Base-by-base conservation (phyloP, 495 filamentous ascomycete species). In the Xanthoparmelia taractica region DNA sequence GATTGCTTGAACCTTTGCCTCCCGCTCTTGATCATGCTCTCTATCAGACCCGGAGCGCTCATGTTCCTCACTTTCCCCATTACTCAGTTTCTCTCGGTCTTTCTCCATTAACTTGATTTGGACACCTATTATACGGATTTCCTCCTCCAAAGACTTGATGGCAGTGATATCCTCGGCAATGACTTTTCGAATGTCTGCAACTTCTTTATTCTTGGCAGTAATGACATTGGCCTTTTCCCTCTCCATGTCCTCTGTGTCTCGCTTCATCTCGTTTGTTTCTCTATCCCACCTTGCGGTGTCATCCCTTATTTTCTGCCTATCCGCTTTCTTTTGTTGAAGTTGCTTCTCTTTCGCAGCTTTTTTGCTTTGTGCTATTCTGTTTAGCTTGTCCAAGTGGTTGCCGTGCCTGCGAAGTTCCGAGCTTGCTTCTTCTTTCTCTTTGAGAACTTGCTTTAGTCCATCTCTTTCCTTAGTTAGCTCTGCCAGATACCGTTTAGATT, bases 381-480 rank as follows among this genome's bases (percentile, higher is more conserved):
- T 97, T 57, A 86, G 78, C 37, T 90, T 85, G 68, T 96, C 92
- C 29, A 94, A 79, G 36, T 82, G 82, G 55, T 88, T 84, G 37
- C 93, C 88, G 67, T 96, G 88, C 61, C 86, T 88, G 69, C 86
- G 89, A 36, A 96, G 72, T 69, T 88, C 87, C 54, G 87, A 84
- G n/a, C 86, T 92, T 34, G 83, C 84, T 63, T 95, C 90, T 64
- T 96, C 91, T 72, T 89, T 92, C 66, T 96, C 90, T 70, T 87
- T 91, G 45, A 91, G 80, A 45, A 84, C 79, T 68, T 87, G 85
- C 69, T 76, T 86, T 67, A 95, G 82, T 38, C 86, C 82, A 65
- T 92, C 90, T 60, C 91, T 77, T 60, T 91, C 86, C 52, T 80
- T 79, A 20, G 78, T 72, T 7, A 91, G 72, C 8, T 84, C 80